Evolutionary conservation across 305 asterid genomes (phyloP).

Genomic region (Nicotiana rustica): DNA sequence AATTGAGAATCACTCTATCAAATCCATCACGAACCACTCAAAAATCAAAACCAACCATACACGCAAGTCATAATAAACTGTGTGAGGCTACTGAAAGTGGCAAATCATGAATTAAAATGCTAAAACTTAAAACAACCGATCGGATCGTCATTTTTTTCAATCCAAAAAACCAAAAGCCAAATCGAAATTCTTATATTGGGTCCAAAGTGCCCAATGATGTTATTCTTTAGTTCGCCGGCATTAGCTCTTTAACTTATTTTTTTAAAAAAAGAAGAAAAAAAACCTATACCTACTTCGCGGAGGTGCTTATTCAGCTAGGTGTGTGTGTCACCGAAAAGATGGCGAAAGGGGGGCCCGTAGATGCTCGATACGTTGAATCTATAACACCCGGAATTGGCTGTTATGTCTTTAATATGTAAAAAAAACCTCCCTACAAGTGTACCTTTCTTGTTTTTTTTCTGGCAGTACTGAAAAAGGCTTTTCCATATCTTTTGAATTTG

Average conservation of each 20-base stretch:
- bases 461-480: not conserved
- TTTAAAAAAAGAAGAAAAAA: no score
- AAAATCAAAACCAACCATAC: no score
- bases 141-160: no score
- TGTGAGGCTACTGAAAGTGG: no score
- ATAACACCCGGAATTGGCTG: not conserved
- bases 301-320: not conserved
- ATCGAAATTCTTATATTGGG: no score
- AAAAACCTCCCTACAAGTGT: not conserved
- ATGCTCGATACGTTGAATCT: not conserved
- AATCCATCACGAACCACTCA: no score
- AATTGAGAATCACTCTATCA: no score
- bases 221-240: not conserved
- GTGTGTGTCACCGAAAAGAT: not conserved
- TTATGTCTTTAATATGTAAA: not conserved
- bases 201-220: no score
- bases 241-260: not conserved
- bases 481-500: slow-evolving; percentile 22
- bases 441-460: not conserved
- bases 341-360: not conserved
- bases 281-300: not conserved
- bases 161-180: no score
- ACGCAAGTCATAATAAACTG: no score
- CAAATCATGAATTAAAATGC: no score
- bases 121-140: no score